Conservation (phyloP, 164 flowering plant genomes). For the Vitis cinerea region DNA sequence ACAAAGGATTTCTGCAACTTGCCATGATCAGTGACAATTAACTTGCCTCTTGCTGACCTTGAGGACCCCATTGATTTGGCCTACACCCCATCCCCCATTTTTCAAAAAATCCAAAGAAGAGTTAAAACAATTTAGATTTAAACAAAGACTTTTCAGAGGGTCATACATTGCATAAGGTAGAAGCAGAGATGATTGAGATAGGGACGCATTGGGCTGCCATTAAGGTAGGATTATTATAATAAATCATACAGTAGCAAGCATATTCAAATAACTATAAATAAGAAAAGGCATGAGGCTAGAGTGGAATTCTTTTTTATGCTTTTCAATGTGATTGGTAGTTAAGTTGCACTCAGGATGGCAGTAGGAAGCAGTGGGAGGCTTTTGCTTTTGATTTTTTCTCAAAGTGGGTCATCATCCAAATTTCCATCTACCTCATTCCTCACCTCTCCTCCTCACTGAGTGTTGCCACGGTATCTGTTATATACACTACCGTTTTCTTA, state of each 20-base stretch:
- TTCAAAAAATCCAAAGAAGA: not conserved
- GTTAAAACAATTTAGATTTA: constrained; percentile 13
- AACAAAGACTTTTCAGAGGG: not conserved
- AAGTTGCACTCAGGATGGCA: constrained; percentile 27
- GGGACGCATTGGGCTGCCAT: constrained; percentile 15
- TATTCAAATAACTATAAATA: constrained; percentile 23
- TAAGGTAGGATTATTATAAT: constrained; percentile 14
- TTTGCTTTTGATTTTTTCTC: constrained; percentile 15
- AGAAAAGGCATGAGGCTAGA: constrained; percentile 19
- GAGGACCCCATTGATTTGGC: not conserved
- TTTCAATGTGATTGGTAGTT: constrained; percentile 34
- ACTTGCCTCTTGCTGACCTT: constrained; percentile 6
- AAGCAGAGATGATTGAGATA: constrained; percentile 11
- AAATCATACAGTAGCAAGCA: constrained; percentile 19
- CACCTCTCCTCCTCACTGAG: constrained; percentile 13
- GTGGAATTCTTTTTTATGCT: constrained; percentile 29
- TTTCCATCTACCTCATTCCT: constrained; percentile 30
- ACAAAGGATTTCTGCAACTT: not conserved
- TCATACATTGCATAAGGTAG: constrained; percentile 11
- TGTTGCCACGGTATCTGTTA: not conserved
- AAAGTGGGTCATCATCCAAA: constrained; percentile 28
- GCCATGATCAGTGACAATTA: not conserved
- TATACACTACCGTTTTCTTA: constrained; percentile 1
- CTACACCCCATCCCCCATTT: not conserved
- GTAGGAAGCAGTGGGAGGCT: constrained; percentile 20